Conservation (phyloP, 192 early-diverging fungal species). For the Podila verticillata region DNA sequence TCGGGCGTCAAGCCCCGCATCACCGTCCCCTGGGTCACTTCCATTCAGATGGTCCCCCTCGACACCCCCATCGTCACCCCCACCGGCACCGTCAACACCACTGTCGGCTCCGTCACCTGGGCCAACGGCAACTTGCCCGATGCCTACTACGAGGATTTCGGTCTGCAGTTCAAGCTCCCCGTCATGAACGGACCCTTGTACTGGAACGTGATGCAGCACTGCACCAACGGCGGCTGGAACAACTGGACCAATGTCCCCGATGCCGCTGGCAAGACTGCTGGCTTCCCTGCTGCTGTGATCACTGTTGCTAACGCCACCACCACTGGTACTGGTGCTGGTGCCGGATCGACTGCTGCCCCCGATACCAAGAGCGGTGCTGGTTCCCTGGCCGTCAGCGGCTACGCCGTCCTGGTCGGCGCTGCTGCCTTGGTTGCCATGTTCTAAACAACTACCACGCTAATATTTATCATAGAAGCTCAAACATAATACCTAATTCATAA, state of each 20-base stretch:
- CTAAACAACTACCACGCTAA: slow-evolving; percentile 6
- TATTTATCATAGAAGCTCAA: neutral
- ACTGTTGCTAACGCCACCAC: slow-evolving; percentile 17
- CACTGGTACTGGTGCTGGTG: neutral
- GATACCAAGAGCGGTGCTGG: neutral
- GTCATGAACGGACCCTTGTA: slow-evolving; percentile 28
- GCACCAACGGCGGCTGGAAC: slow-evolving; percentile 41
- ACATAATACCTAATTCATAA: neutral
- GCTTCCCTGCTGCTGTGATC: slow-evolving; percentile 42
- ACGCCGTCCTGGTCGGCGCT: slow-evolving; percentile 14
- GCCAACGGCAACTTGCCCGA: slow-evolving; percentile 28
- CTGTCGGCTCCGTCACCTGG: slow-evolving; percentile 40
- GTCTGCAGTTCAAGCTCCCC: slow-evolving; percentile 47
- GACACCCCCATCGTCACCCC: slow-evolving; percentile 36
- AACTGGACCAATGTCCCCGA: slow-evolving; percentile 48
- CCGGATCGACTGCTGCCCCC: neutral
- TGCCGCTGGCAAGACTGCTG: slow-evolving; percentile 25
- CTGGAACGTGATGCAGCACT: slow-evolving; percentile 46
- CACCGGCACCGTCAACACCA: slow-evolving; percentile 40
- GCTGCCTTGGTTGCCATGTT: slow-evolving; percentile 31
- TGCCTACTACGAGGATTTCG: slow-evolving; percentile 46
- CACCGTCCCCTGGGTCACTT: slow-evolving; percentile 32
- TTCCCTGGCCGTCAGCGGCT: slow-evolving; percentile 7
- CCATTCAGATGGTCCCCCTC: slow-evolving; percentile 42
- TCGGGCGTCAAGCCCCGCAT: slow-evolving; percentile 44